These are phyloP conservation scores for Salmacisia buchloeana DNA, from an alignment of 1,284 basidiomycete species.

Conservation along the genomic window DNA sequence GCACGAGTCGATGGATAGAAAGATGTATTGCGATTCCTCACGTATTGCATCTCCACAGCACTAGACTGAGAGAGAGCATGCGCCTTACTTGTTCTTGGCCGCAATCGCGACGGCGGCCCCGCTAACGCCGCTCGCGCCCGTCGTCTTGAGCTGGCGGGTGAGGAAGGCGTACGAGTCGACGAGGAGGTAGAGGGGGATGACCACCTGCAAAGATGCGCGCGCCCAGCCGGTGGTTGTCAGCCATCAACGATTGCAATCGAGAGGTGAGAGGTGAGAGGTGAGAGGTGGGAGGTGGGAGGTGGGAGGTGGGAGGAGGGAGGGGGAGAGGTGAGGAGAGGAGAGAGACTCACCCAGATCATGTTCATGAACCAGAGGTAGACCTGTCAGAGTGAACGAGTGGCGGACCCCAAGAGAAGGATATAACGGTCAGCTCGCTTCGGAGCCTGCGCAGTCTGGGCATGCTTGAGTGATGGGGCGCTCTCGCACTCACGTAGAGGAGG, in stretches of 20 bases:
- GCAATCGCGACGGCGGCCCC: not conserved
- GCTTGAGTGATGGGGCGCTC: not conserved
- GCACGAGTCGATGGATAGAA: too few relatives aligned
- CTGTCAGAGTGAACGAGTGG: slow-evolving; percentile 13
- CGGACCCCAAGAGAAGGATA: too few relatives aligned
- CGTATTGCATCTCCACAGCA: too few relatives aligned
- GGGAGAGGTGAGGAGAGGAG: not conserved
- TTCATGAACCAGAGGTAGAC: slow-evolving; percentile 30
- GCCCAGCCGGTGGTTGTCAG: not conserved
- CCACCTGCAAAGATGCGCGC: not conserved
- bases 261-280: not conserved
- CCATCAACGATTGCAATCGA: too few relatives aligned
- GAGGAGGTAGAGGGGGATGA: slow-evolving; percentile 23
- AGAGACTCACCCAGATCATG: slow-evolving; percentile 21
- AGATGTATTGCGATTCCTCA: too few relatives aligned
- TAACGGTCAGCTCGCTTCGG: slow-evolving; percentile 14
- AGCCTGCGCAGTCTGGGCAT: not conserved
- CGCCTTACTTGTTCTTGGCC: not conserved
- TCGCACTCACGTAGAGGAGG: slow-evolving; percentile 12
- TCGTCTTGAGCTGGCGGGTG: not conserved
- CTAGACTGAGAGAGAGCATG: too few relatives aligned
- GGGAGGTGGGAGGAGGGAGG: not conserved
- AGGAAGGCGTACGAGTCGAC: slow-evolving; percentile 20
- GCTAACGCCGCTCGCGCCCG: not conserved
- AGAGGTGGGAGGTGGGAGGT: not conserved